Evolutionary conservation across 345 rosid species (phyloP).

Genomic region (Eucalyptus decipiens): DNA sequence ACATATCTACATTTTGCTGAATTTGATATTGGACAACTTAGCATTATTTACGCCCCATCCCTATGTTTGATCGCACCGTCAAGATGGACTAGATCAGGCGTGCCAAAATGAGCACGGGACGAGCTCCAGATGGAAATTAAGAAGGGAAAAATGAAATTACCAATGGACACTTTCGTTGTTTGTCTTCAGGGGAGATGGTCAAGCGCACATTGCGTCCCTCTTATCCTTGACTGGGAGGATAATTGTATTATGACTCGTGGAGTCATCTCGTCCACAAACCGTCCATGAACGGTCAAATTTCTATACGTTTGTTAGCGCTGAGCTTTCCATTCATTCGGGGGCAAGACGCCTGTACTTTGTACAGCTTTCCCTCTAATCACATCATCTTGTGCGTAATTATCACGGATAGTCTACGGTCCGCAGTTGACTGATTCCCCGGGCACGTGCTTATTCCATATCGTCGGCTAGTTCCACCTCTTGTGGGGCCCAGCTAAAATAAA

Average conservation of each 20-base stretch:
- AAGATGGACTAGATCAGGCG: not conserved
- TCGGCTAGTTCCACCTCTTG: no score
- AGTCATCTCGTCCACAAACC: not conserved
- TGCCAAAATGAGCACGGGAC: not conserved
- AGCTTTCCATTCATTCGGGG: not conserved
- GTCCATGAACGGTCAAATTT: not conserved
- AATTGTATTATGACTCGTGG: not conserved
- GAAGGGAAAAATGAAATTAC: not conserved
- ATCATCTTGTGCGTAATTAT: not conserved
- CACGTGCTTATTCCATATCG: no score
- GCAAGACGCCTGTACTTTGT: not conserved
- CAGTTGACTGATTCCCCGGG: not conserved
- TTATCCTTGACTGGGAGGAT: not conserved
- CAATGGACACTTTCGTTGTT: not conserved
- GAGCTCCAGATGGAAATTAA: not conserved
- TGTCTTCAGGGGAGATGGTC: not conserved
- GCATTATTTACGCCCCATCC: not conserved
- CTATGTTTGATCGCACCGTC: not conserved
- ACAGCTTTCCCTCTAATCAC: not conserved
- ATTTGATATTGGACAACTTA: not conserved
- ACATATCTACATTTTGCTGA: not conserved
- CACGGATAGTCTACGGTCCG: not conserved
- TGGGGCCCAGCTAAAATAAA: no score
- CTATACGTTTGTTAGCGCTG: not conserved
- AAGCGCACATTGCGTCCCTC: not conserved